Conservation (phyloP, 2,329 filamentous ascomycete species). For the Xylaria sp. region DNA sequence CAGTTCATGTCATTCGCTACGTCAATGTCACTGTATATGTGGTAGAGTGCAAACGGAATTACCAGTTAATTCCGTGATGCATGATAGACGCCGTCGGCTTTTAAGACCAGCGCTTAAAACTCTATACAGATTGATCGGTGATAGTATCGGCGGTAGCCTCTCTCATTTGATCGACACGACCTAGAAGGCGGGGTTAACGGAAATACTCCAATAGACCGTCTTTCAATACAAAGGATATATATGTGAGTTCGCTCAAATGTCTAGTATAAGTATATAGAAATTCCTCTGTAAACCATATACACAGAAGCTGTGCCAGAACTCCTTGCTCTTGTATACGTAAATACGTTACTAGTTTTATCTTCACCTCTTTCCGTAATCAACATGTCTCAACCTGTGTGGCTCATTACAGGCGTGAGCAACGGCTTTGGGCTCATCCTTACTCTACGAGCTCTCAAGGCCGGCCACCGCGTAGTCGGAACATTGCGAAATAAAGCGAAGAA, state of each 20-base stretch:
- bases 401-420: slow-evolving; percentile 51
- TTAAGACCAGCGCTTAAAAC: background rate
- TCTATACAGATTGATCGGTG: slow-evolving; percentile 13
- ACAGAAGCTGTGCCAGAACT: background rate
- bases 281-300: background rate
- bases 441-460: slow-evolving; percentile 45
- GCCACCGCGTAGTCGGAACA: slow-evolving; percentile 49
- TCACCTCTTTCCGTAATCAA: background rate
- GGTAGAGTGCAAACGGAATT: background rate
- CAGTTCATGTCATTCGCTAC: background rate
- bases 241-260: background rate
- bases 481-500: slow-evolving; percentile 45
- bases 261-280: slow-evolving; percentile 10
- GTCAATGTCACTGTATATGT: background rate
- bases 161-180: background rate
- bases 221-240: background rate
- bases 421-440: slow-evolving; percentile 48
- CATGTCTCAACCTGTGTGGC: slow-evolving; percentile 44
- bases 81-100: background rate
- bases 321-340: background rate
- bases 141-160: slow-evolving; percentile 33
- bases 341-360: background rate
- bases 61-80: background rate
- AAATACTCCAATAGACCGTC: slow-evolving; percentile 2
- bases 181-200: slow-evolving; percentile 5